These are phyloP conservation scores for Fusarium verrucosum DNA, from an alignment of 2,329 filamentous ascomycete species.

Conservation along the genomic window DNA sequence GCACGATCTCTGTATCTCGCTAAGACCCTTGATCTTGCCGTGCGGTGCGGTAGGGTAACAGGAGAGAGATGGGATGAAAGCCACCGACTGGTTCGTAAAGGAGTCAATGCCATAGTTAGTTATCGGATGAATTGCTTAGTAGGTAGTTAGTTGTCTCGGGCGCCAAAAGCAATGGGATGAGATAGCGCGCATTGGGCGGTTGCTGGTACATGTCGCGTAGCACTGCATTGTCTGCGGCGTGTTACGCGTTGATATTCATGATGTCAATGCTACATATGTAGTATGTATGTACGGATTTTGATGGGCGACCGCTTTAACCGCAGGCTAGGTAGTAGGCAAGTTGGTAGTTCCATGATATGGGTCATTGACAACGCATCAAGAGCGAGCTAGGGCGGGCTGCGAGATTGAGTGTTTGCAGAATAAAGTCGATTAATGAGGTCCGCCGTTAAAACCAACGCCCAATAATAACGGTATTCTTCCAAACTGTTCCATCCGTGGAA, in stretches of 20 bases:
- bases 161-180: not conserved
- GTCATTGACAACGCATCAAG: slow-evolving; percentile 18
- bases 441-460: not conserved
- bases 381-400: not conserved
- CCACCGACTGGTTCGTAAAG: not conserved
- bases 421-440: not conserved
- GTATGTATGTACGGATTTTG: not conserved
- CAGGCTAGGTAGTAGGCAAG: too few species aligned
- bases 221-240: slow-evolving; percentile 22
- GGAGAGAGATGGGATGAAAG: slow-evolving; percentile 31
- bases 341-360: slow-evolving; percentile 5
- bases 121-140: not conserved
- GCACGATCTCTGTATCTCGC: slow-evolving; percentile 16
- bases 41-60: too few species aligned
- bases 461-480: slow-evolving; percentile 3
- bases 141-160: not conserved
- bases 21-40: too few species aligned
- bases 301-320: slow-evolving; percentile 25
- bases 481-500: slow-evolving; percentile 6
- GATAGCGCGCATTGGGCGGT: slow-evolving; percentile 15
- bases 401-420: not conserved
- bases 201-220: slow-evolving; percentile 21
- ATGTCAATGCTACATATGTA: too few species aligned
- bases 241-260: slow-evolving; percentile 10
- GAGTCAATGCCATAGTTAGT: not conserved